Evolutionary conservation across 805 yeast genomes (phyloP).

Genomic region (Suhomyces sp.): DNA sequence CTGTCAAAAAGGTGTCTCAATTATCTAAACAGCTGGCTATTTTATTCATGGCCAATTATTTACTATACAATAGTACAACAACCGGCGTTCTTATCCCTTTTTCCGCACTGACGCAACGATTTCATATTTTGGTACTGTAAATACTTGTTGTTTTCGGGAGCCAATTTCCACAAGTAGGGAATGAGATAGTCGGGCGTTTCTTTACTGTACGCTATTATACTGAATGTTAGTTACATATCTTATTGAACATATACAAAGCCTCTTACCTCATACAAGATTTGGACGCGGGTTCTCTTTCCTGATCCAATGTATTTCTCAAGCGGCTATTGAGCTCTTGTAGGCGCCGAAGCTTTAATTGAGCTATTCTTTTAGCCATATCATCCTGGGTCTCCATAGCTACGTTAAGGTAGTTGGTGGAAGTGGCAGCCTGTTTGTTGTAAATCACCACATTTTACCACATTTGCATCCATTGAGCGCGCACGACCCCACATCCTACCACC

Average conservation of each 20-base stretch:
- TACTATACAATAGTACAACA: slow-evolving; percentile 30
- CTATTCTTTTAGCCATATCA: slow-evolving; percentile 37
- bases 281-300: slow-evolving; percentile 43
- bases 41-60: slow-evolving; percentile 7
- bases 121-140: slow-evolving; percentile 22
- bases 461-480: neutral
- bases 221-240: slow-evolving; percentile 5
- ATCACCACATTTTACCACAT: neutral
- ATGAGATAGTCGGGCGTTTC: slow-evolving; percentile 47
- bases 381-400: neutral
- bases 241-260: neutral
- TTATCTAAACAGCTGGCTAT: neutral
- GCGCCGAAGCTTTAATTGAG: slow-evolving; percentile 49
- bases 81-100: slow-evolving; percentile 7
- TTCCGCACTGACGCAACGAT: neutral
- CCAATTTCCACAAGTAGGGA: slow-evolving; percentile 43
- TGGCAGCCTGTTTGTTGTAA: neutral
- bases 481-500: slow-evolving; percentile 1
- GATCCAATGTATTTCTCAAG: slow-evolving; percentile 47
- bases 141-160: slow-evolving; percentile 34
- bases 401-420: neutral
- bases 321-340: slow-evolving; percentile 36
- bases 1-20: too few relatives aligned
- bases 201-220: slow-evolving; percentile 42
- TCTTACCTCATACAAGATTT: slow-evolving; percentile 8